Conservation (phyloP, 495 filamentous ascomycete species). For the Lophiostoma macrostomum region DNA sequence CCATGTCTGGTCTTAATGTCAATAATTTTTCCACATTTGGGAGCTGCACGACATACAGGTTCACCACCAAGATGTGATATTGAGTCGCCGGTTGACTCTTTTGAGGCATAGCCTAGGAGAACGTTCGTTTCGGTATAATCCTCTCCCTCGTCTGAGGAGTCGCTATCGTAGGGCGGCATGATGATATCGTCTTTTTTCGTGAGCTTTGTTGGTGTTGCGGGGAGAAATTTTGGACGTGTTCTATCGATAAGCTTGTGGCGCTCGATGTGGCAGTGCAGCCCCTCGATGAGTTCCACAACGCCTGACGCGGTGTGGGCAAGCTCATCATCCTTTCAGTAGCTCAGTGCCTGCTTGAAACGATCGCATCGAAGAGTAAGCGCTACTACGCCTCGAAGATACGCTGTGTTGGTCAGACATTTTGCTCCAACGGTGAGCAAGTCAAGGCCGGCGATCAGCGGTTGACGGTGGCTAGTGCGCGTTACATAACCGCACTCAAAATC, state of each 20-base stretch:
- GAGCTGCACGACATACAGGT: conserved; percentile 73
- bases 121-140: conserved; percentile 83
- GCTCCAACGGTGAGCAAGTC: too few relatives aligned
- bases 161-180: conserved; percentile 85
- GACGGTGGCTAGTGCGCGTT: too few relatives aligned
- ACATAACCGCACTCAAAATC: conserved; percentile 22
- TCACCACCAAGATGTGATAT: conserved; percentile 84
- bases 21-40: too few relatives aligned
- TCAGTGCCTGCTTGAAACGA: too few relatives aligned
- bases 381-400: too few relatives aligned
- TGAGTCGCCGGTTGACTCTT: conserved; percentile 75
- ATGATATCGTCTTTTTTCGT: not conserved
- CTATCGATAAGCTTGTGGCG: conserved; percentile 13
- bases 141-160: conserved; percentile 65
- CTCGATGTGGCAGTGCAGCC: not conserved
- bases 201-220: not conserved
- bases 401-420: too few relatives aligned
- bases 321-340: too few relatives aligned
- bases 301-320: too few relatives aligned
- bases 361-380: too few relatives aligned
- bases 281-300: too few relatives aligned
- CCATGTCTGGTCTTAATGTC: conserved; percentile 70
- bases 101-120: conserved; percentile 84
- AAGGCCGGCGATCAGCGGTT: too few relatives aligned
- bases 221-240: conserved; percentile 11